phyloP scores from a whole-genome alignment of 169 alveolate genomes.

The Eimeria falciformis region DNA sequence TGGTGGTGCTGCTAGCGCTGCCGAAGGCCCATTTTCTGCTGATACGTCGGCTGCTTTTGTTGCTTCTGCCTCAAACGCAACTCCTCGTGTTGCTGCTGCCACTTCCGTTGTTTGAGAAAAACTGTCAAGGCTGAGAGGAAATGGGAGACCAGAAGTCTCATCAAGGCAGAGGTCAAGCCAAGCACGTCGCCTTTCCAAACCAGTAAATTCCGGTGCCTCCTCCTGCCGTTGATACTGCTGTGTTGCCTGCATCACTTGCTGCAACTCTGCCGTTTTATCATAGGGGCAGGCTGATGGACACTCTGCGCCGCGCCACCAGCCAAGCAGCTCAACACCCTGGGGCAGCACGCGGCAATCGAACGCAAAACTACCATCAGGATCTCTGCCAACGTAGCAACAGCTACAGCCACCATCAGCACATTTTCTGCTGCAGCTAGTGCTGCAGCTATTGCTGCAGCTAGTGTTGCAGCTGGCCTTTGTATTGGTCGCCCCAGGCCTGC shows the following conservation, averaged over 20 bases:
- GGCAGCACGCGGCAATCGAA: slow-evolving; percentile 67
- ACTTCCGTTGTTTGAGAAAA: neutral
- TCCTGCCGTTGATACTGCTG: slow-evolving; percentile 43
- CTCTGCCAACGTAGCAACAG: neutral
- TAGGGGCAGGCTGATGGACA: slow-evolving; percentile 25
- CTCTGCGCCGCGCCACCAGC: slow-evolving; percentile 57
- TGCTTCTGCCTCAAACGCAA: neutral
- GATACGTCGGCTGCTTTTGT: slow-evolving; percentile 19
- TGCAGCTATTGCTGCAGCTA: neutral
- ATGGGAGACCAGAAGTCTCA: slow-evolving; percentile 35
- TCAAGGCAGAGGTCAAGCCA: slow-evolving; percentile 63
- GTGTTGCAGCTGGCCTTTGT: neutral
- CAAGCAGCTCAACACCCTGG: slow-evolving; percentile 28
- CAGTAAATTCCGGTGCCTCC: neutral
- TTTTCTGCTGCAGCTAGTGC: neutral
- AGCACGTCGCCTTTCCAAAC: neutral
- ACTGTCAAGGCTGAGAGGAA: slow-evolving; percentile 10
- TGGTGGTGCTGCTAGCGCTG: slow-evolving; percentile 2
- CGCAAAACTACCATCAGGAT: neutral
- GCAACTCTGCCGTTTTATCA: neutral
- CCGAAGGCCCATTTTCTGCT: slow-evolving; percentile 41
- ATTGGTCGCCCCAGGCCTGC: slow-evolving; percentile 9
- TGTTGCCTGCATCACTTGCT: neutral
- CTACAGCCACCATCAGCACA: neutral
- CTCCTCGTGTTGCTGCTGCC: neutral